Evolutionary conservation across 352 stramenopile species (phyloP), one percentile per base, ranked within the genome.

Genomic region (Phytophthora foliorum): DNA sequence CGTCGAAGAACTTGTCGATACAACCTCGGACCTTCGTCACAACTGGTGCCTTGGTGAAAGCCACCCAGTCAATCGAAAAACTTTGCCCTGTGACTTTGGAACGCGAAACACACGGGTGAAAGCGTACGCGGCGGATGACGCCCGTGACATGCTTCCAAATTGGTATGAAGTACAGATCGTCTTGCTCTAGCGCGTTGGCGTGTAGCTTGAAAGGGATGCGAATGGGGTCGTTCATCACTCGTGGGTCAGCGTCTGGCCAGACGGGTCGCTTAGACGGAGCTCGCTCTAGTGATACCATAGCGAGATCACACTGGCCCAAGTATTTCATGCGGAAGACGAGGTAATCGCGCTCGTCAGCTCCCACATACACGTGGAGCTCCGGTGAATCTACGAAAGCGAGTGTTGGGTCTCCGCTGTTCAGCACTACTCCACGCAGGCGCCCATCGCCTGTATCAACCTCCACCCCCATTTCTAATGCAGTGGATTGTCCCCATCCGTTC

Each of bases 21-120:
- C 87, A 95, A 2, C 85, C 87, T 4, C 82, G 83, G n/a, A 95
- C 84, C 66, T 91, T 89, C 17, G 78, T 84, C 51, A 93, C 77
- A 9, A 91, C 69, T 17, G 85, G 85, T 3, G 87, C 85, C 78
- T 93, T 93, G 9, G 78, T 65, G 51, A 91, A 88, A 5, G 81
- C 82, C 36, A 91, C 63, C 85, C 85, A 93, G 65, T 93, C 85
- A 46, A 93, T 71, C 4, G 84, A 77, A 52, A 93, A 89, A 39
- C 75, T 86, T 62, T 93, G 85, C 0, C 82, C 85, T n/a, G 75
- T 84, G 31, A 60, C 16, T 17, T 29, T 67, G 25, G 42, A 29
- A 27, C 21, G 63, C n/a, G 53, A 62, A 14, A 81, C 72, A 46
- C 83, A 91, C 41, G 81, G 85, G 34, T 91, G 74, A 32, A 93